These are phyloP conservation scores for Apiospora aurea DNA, from an alignment of 2,329 filamentous ascomycete genomes.

Conservation along the genomic window DNA sequence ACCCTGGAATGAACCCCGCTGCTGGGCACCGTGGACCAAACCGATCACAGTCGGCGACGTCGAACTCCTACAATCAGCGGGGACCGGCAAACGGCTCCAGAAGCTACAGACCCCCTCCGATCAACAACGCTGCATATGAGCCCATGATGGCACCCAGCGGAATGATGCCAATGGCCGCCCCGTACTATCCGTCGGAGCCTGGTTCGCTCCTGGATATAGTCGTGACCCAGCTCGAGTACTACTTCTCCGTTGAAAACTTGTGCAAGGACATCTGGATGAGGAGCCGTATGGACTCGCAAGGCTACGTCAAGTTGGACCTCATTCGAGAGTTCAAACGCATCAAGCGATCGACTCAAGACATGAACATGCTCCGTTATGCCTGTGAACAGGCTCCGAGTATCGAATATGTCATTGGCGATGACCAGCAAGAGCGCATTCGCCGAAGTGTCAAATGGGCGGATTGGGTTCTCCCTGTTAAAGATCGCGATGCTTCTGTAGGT, in stretches of 20 bases:
- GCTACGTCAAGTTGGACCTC: conserved; percentile 82
- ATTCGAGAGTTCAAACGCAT: conserved; percentile 89
- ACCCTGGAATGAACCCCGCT: conserved; percentile 33
- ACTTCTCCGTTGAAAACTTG: conserved; percentile 95
- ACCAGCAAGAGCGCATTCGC: conserved; percentile 81
- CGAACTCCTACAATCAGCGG: conserved; percentile 42
- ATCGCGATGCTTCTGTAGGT: conserved; percentile 72
- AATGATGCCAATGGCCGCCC: conserved; percentile 1
- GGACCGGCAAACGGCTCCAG: conserved; percentile 23
- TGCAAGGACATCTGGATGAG: conserved; percentile 92
- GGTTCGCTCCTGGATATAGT: conserved; percentile 43
- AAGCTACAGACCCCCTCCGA: conserved; percentile 13
- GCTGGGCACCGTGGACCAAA: conserved; percentile 44
- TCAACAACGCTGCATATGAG: conserved; percentile 22
- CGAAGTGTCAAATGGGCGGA: conserved; percentile 78
- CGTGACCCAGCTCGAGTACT: conserved; percentile 77
- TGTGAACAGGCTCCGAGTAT: conserved; percentile 76
- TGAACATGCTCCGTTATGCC: conserved; percentile 76
- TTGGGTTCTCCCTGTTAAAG: conserved; percentile 76
- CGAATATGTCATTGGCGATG: conserved; percentile 77
- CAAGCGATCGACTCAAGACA: conserved; percentile 73
- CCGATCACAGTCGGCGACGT: conserved; percentile 65
- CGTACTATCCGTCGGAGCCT: conserved; percentile 24
- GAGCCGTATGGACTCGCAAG: conserved; percentile 92
- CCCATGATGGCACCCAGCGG: conserved; percentile 24